phyloP scores from a whole-genome alignment of 768 basidiomycete genomes.

The Pluteus cervinus region DNA sequence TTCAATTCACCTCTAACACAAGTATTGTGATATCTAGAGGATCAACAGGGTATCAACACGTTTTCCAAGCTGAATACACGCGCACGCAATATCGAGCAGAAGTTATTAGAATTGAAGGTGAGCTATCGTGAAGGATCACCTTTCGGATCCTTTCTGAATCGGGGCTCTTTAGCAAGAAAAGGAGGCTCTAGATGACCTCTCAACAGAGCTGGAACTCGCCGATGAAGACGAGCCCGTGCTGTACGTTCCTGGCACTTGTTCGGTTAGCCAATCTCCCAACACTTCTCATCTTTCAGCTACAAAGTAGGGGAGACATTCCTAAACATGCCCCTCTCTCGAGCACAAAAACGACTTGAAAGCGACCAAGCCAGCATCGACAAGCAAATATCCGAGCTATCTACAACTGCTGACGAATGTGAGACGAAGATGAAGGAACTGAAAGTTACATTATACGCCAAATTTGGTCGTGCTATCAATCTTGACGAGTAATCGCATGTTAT shows the following conservation, averaged over 20 bases:
- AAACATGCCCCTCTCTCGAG: constrained; percentile 64
- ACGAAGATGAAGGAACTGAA: constrained; percentile 78
- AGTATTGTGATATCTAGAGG: constrained; percentile 41
- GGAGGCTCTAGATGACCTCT: constrained; percentile 87
- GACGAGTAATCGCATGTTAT: constrained; percentile 48
- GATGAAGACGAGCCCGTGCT: constrained; percentile 80
- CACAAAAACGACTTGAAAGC: constrained; percentile 63
- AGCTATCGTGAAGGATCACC: constrained; percentile 6
- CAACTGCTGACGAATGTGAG: constrained; percentile 59
- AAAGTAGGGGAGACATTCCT: constrained; percentile 87
- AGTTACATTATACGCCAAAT: constrained; percentile 79
- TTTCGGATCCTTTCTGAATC: constrained; percentile 3
- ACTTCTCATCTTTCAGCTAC: constrained; percentile 48
- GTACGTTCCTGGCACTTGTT: constrained; percentile 33
- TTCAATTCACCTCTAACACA: neutral
- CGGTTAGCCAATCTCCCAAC: too few relatives aligned
- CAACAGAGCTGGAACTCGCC: constrained; percentile 81
- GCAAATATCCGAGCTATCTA: constrained; percentile 45
- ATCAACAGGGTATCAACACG: constrained; percentile 85
- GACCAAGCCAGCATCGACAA: constrained; percentile 57
- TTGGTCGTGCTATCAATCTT: constrained; percentile 89
- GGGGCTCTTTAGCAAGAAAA: constrained; percentile 73
- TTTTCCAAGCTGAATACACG: constrained; percentile 91
- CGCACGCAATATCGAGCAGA: constrained; percentile 64
- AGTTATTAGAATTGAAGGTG: constrained; percentile 70